Evolutionary conservation across 2,329 filamentous ascomycete genomes (phyloP).

Genomic region (Coniochaeta sp.): DNA sequence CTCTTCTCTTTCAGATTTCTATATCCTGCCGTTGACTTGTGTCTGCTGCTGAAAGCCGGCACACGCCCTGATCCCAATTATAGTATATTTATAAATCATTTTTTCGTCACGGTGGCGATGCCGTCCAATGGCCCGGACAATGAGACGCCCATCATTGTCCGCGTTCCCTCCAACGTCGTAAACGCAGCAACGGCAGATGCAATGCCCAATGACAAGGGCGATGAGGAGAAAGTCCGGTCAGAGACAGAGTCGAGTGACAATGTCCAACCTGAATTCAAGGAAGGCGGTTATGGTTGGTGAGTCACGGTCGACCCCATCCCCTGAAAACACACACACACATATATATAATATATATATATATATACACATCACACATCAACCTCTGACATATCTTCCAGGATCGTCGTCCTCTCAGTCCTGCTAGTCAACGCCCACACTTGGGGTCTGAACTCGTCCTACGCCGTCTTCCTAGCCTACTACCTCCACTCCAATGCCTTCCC

Average conservation of each 20-base stretch:
- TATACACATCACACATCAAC: too few species aligned
- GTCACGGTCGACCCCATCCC: conserved; percentile 7
- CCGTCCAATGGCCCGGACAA: not conserved
- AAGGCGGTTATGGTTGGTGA: conserved; percentile 55
- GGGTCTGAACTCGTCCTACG: conserved; percentile 63
- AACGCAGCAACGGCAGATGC: conserved; percentile 2
- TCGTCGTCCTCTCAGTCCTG: conserved; percentile 45
- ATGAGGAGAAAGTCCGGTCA: not conserved
- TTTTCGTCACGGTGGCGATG: not conserved
- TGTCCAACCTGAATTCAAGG: conserved; percentile 27
- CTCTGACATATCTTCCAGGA: conserved; percentile 21
- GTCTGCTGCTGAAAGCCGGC: not conserved
- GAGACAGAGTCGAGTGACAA: conserved; percentile 16
- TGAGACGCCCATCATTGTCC: not conserved
- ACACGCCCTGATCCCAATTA: not conserved
- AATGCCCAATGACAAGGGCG: not conserved
- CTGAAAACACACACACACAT: not conserved
- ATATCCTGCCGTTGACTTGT: not conserved
- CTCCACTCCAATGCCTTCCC: conserved; percentile 52
- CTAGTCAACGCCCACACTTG: conserved; percentile 65
- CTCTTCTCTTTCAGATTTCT: not conserved
- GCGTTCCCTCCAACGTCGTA: not conserved
- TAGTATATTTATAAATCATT: not conserved
- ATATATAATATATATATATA: too few species aligned
- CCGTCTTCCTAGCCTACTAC: conserved; percentile 51